Conservation (phyloP, 148 eudicot genomes). For the Oxyria digyna region DNA sequence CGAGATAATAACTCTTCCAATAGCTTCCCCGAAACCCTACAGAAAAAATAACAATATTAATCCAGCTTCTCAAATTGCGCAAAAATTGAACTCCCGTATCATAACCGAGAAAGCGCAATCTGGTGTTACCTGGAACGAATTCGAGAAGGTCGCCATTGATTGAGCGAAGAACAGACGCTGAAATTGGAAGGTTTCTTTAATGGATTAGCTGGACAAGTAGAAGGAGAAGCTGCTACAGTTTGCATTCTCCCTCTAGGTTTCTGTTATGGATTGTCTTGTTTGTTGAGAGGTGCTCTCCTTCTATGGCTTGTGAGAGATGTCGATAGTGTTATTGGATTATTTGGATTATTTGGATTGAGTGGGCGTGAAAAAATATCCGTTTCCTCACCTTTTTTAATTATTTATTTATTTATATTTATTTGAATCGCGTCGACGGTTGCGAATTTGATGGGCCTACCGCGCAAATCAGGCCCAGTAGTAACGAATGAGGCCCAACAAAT, state of each 20-base stretch:
- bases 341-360: conserved; percentile 6
- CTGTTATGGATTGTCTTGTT: neutral
- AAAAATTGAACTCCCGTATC: neutral
- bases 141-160: conserved; percentile 4
- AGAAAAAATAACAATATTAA: neutral
- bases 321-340: conserved; percentile 8
- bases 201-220: conserved; percentile 3
- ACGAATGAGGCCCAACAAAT: neutral
- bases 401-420: neutral
- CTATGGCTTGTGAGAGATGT: neutral
- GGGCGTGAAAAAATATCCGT: conserved; percentile 8
- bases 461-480: neutral
- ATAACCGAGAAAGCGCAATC: neutral
- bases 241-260: conserved; percentile 5
- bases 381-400: neutral
- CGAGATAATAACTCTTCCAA: neutral
- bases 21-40: conserved; percentile 2
- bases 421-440: neutral
- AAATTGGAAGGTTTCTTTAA: conserved; percentile 1
- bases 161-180: neutral
- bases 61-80: neutral
- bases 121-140: conserved; percentile 4
- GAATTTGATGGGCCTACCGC: neutral
- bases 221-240: conserved; percentile 9
- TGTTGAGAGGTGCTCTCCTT: conserved; percentile 6